A percentile compares a stretch with the other conserved stretches of the same genome.
Evolutionary conservation across 106 monocot species (phyloP).

Genomic region (Platanthera zijinensis): DNA sequence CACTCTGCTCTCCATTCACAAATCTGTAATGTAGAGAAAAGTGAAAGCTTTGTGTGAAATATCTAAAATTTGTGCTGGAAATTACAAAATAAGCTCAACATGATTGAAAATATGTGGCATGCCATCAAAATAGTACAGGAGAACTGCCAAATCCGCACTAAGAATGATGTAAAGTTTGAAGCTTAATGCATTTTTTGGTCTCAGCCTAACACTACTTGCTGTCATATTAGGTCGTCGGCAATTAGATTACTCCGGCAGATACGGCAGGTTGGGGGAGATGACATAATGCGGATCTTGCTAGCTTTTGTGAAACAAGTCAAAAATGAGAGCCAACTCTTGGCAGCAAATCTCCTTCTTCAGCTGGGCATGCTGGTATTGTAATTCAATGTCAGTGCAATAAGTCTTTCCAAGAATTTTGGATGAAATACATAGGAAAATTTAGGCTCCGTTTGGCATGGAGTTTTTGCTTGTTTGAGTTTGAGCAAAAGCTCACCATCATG

Average conservation of each 20-base stretch:
- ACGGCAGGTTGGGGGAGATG: slow-evolving; percentile 43
- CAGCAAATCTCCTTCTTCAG: slow-evolving; percentile 89
- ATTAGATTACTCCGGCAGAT: slow-evolving; percentile 63
- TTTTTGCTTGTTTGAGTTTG: neutral
- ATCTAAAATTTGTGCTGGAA: neutral
- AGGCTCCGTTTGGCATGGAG: too few relatives aligned
- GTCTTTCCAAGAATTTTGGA: slow-evolving; percentile 1
- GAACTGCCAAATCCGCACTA: neutral
- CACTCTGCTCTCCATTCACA: neutral
- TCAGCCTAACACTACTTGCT: neutral
- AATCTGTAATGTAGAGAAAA: neutral
- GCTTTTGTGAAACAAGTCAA: slow-evolving; percentile 51
- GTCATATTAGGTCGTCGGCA: slow-evolving; percentile 58
- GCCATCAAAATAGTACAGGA: neutral
- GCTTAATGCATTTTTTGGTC: neutral
- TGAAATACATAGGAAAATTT: neutral
- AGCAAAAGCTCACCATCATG: neutral
- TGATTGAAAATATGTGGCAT: neutral
- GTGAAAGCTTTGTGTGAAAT: neutral
- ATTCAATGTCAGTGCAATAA: neutral
- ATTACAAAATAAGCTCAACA: too few relatives aligned
- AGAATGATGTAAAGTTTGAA: neutral
- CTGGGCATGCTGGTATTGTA: slow-evolving; percentile 70
- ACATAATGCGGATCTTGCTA: slow-evolving; percentile 56
- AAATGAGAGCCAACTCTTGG: slow-evolving; percentile 66